Base-by-base conservation (phyloP, 2,329 filamentous ascomycete genomes). In the Blastomyces parvus region DNA sequence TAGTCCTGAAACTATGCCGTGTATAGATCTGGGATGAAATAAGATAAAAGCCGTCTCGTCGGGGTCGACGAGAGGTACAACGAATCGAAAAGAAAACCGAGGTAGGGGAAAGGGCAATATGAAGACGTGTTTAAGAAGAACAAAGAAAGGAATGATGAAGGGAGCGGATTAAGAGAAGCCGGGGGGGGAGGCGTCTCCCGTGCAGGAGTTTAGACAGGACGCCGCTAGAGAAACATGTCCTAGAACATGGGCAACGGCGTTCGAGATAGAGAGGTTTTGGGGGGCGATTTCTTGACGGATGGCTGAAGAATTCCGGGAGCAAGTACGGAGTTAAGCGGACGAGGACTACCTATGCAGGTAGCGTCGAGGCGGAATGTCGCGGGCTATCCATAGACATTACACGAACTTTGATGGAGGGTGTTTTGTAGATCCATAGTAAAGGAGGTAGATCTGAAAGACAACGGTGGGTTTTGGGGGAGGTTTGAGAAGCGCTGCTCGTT, bases 331-430 rank as follows among this genome's bases (percentile, higher is more conserved):
- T 33, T 33, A 25, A 14, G 36, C 44, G n/a, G 59, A 33, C 17
- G 59, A 46, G 17, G 27, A 36, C 59, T 42, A 38, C 59, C 59
- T 61, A 55, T 36, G 19, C 30, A 33, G 59, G 50, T 46, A 59
- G 57, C 22, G 40, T 33, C 40, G 40, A 46, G 40, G 57, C 11
- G 14, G 57, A 17, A 11, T 25, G 57, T 44, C 57, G 25, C 13
- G 27, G 22, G 59, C 44, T 61, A 61, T 61, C 59, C 59, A 33
- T 53, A 46, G 48, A 61, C 59, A 61, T 38, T 61, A 61, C 59
- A 61, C 46, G 59, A 38, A n/a, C 17, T 27, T 30, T 61, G 44
- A 46, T 61, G 30, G 14, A 40, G 44, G 33, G 22, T 38, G 30
- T 46, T 25, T 61, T 33, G 33, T 13, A 36, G 59, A 61, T 50